A percentile compares a stretch with the other conserved stretches of the same genome.
Conservation (phyloP, 2,329 filamentous ascomycete species). For the Ascochyta viciae-villosae region DNA sequence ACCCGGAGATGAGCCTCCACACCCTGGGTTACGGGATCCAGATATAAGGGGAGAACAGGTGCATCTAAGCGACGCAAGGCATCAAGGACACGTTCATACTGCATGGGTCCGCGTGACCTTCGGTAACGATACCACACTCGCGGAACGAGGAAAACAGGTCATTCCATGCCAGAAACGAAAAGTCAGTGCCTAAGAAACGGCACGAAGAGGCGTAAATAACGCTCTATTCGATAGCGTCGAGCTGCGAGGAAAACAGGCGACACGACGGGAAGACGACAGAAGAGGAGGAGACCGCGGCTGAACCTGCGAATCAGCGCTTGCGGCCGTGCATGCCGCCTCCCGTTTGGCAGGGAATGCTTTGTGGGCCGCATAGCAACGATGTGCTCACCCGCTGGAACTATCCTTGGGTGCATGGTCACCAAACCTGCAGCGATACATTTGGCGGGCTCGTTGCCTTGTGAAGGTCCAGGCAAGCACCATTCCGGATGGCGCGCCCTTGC, state of each 20-base stretch:
- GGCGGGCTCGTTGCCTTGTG: constrained; percentile 7
- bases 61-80: constrained; percentile 13
- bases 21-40: not conserved
- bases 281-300: constrained; percentile 6
- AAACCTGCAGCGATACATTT: constrained; percentile 1
- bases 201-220: constrained; percentile 3
- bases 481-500: constrained; percentile 9
- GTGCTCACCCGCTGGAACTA: constrained; percentile 3
- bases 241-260: constrained; percentile 5
- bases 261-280: constrained; percentile 12
- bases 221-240: constrained; percentile 15
- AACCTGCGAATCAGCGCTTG: constrained; percentile 12
- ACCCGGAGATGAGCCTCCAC: constrained; percentile 10
- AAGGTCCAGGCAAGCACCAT: constrained; percentile 24
- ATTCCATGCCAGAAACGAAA: not conserved
- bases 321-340: constrained; percentile 11
- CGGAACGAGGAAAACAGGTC: not conserved
- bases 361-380: constrained; percentile 8
- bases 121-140: not conserved
- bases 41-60: not conserved
- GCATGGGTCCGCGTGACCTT: constrained; percentile 7
- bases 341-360: constrained; percentile 7
- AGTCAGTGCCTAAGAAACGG: not conserved
- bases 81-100: constrained; percentile 5
- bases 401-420: constrained; percentile 2